These are phyloP conservation scores for maize (Zea mays) DNA, from an alignment of 176 grass and related monocot species.

Conservation along the genomic window Zm-B73-REFERENCE-NAM-5.0 NC_050096.1:288417001-288417500, in stretches of 20 bases:
- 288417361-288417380: constrained; percentile 86
- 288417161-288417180: constrained; percentile 41
- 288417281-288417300: constrained; percentile 54
- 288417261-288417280: constrained; percentile 41
- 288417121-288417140: background rate
- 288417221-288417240: constrained; percentile 66
- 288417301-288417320: constrained; percentile 34
- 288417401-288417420: background rate
- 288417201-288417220: constrained; percentile 52
- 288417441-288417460: background rate
- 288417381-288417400: background rate
- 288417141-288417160: constrained; percentile 39
- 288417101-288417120: constrained; percentile 40
- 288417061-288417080: constrained; percentile 39
- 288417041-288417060: constrained; percentile 11
- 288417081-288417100: constrained; percentile 48
- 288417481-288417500: background rate
- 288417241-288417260: constrained; percentile 32
- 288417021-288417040: background rate
- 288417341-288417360: constrained; percentile 74
- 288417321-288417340: constrained; percentile 59
- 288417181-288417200: constrained; percentile 60
- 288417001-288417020: background rate
- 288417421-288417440: background rate
- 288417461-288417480: background rate